Conservation (phyloP, 176 grass and related monocot species). For the Otatea glauca region DNA sequence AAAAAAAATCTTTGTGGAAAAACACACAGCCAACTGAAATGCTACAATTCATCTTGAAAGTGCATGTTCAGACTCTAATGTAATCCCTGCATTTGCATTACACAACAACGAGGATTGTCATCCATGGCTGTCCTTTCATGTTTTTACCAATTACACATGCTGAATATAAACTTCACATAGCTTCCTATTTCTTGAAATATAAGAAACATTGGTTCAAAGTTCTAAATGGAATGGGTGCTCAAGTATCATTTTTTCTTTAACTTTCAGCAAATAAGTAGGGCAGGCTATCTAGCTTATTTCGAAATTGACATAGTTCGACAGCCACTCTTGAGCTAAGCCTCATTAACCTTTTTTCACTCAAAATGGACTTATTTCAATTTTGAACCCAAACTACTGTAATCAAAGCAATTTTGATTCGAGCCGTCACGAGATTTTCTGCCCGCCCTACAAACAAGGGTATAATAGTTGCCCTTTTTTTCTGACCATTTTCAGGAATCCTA, state of each 20-base stretch:
- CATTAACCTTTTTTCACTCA: too few relatives aligned
- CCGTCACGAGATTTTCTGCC: too few relatives aligned
- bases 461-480: not conserved
- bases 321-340: too few relatives aligned
- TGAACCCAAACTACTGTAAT: too few relatives aligned
- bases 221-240: not conserved
- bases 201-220: not conserved
- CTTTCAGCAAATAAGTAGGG: not conserved
- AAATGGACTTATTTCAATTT: too few relatives aligned
- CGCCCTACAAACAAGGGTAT: not conserved
- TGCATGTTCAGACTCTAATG: not conserved
- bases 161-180: not conserved
- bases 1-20: not conserved
- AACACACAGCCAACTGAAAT: slow-evolving; percentile 7
- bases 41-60: not conserved
- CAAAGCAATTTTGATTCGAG: too few relatives aligned
- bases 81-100: not conserved
- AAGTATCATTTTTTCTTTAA: not conserved
- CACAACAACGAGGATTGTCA: too few relatives aligned
- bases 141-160: not conserved
- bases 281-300: too few relatives aligned
- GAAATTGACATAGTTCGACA: too few relatives aligned
- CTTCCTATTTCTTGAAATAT: not conserved
- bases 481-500: not conserved
- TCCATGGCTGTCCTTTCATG: too few relatives aligned